A percentile compares a stretch with the other conserved stretches of the same genome.
phyloP scores from a whole-genome alignment of 352 stramenopile species.

The Phytophthora niederhauseri region DNA sequence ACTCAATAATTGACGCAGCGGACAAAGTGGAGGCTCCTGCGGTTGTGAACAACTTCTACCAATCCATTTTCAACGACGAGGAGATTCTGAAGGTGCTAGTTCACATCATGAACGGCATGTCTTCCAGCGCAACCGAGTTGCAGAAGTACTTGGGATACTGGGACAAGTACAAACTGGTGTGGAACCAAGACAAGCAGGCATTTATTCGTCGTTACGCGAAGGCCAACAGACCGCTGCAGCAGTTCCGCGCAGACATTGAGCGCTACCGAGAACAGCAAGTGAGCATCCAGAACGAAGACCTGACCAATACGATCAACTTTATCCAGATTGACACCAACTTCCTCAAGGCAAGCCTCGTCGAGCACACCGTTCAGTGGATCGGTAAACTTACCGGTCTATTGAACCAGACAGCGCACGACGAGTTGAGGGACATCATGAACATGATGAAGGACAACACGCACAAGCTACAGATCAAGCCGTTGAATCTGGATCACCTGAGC shows the following conservation, averaged over 20 bases:
- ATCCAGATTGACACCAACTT: slow-evolving; percentile 95
- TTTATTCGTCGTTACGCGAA: slow-evolving; percentile 97
- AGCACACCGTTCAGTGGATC: slow-evolving; percentile 95
- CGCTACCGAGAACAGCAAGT: slow-evolving; percentile 92
- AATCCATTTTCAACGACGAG: slow-evolving; percentile 96
- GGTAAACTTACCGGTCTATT: slow-evolving; percentile 92
- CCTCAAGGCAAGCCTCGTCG: slow-evolving; percentile 91
- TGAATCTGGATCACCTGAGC: slow-evolving; percentile 92
- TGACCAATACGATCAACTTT: slow-evolving; percentile 95
- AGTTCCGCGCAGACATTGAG: slow-evolving; percentile 94
- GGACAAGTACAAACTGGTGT: slow-evolving; percentile 95
- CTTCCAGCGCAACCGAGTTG: slow-evolving; percentile 91
- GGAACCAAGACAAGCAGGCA: slow-evolving; percentile 95
- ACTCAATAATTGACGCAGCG: slow-evolving; percentile 12
- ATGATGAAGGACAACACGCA: slow-evolving; percentile 92
- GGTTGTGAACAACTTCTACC: slow-evolving; percentile 84
- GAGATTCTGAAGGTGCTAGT: slow-evolving; percentile 96
- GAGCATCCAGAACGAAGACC: slow-evolving; percentile 92
- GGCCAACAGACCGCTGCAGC: slow-evolving; percentile 90
- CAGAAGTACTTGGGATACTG: slow-evolving; percentile 96
- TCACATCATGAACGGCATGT: slow-evolving; percentile 97
- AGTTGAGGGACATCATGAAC: slow-evolving; percentile 85
- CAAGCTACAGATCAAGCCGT: slow-evolving; percentile 84
- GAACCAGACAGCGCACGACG: slow-evolving; percentile 91
- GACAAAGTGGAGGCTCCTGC: slow-evolving; percentile 17